These are phyloP conservation scores for Eragrostis tef DNA, from an alignment of 202 grass and related monocot species.

Conservation along the genomic window DNA sequence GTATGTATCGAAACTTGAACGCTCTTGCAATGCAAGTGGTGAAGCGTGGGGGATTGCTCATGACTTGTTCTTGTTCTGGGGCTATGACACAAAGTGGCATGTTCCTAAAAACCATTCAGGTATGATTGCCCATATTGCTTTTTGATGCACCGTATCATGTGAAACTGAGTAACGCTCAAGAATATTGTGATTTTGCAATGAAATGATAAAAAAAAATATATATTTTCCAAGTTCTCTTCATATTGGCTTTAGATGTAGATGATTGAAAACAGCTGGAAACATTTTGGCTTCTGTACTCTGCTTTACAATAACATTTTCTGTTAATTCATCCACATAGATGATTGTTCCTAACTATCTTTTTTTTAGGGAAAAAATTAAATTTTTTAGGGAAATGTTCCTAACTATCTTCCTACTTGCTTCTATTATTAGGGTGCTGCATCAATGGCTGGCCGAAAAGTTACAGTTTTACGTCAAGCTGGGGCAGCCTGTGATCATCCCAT, in stretches of 20 bases:
- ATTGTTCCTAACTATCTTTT: slow-evolving; percentile 16
- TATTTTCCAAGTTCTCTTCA: neutral
- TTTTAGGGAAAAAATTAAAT: no score
- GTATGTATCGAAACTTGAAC: slow-evolving; percentile 95
- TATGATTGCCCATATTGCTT: slow-evolving; percentile 33
- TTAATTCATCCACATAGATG: slow-evolving; percentile 25
- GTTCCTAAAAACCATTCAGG: slow-evolving; percentile 82
- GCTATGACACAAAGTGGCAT: slow-evolving; percentile 95
- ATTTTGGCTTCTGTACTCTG: neutral
- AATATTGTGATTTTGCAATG: neutral
- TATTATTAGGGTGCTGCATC: slow-evolving; percentile 78
- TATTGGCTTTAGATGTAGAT: neutral
- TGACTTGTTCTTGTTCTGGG: slow-evolving; percentile 97
- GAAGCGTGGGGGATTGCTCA: slow-evolving; percentile 80
- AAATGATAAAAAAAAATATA: neutral
- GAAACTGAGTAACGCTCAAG: neutral
- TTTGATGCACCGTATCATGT: slow-evolving; percentile 27
- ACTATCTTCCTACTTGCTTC: slow-evolving; percentile 30
- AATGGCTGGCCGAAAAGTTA: slow-evolving; percentile 72
- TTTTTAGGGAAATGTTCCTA: no score
- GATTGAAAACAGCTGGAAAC: neutral
- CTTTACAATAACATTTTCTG: slow-evolving; percentile 19
- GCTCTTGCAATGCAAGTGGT: slow-evolving; percentile 89
- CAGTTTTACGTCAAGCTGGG: slow-evolving; percentile 84
- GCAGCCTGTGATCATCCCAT: slow-evolving; percentile 81